Percentiles rank a stretch among this genome's conserved stretches.
Conservation (phyloP, 768 basidiomycete species). For the Basidioascus undulatus region DNA sequence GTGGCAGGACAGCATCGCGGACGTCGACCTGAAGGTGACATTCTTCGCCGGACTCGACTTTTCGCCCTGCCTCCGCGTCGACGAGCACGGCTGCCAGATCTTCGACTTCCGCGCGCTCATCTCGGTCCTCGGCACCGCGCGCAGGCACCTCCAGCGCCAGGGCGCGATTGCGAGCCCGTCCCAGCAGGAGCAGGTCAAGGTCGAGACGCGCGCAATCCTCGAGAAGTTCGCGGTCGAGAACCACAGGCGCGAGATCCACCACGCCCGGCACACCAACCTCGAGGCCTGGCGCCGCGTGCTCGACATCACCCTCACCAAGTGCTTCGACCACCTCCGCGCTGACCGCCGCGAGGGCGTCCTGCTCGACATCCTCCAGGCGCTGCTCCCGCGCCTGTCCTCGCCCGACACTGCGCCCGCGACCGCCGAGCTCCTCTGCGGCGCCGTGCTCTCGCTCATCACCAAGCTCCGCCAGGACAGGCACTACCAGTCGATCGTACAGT, state of each 20-base stretch:
- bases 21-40: slow-evolving; percentile 33
- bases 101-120: slow-evolving; percentile 51
- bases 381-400: slow-evolving; percentile 44
- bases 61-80: slow-evolving; percentile 39
- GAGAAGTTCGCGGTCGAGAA: slow-evolving; percentile 73
- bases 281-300: slow-evolving; percentile 66
- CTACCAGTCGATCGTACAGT: slow-evolving; percentile 41
- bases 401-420: slow-evolving; percentile 43
- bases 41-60: slow-evolving; percentile 37
- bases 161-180: slow-evolving; percentile 31
- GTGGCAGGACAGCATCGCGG: slow-evolving; percentile 53
- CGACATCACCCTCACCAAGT: slow-evolving; percentile 63
- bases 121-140: slow-evolving; percentile 37
- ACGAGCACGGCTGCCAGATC: slow-evolving; percentile 52
- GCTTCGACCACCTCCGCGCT: slow-evolving; percentile 56
- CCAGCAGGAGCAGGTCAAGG: slow-evolving; percentile 38
- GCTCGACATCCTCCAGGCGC: slow-evolving; percentile 65
- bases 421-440: slow-evolving; percentile 60
- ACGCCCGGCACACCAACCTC: slow-evolving; percentile 44
- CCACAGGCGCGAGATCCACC: slow-evolving; percentile 52
- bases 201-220: slow-evolving; percentile 50
- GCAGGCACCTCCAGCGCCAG: slow-evolving; percentile 37
- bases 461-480: slow-evolving; percentile 66
- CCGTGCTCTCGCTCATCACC: slow-evolving; percentile 54
- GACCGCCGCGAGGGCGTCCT: slow-evolving; percentile 69